phyloP scores from a whole-genome alignment of 305 asterid genomes.

The Fraxinus greggii region DNA sequence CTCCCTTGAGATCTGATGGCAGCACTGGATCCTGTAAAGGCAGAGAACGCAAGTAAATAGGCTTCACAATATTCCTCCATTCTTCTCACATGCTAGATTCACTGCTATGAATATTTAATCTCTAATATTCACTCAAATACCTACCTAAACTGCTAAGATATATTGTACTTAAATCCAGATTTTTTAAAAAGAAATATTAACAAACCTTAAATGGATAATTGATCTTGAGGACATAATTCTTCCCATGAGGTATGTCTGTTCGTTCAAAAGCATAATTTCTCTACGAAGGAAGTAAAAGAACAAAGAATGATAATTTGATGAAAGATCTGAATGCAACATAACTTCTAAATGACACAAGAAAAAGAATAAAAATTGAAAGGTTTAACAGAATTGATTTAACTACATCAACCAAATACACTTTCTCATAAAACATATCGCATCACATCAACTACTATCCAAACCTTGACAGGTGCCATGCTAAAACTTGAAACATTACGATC shows the following conservation, averaged over 20 bases:
- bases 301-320: background rate
- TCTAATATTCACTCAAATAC: constrained; percentile 16
- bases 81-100: constrained; percentile 19
- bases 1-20: constrained; percentile 88
- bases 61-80: constrained; percentile 15
- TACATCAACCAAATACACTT: background rate
- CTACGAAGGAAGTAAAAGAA: constrained; percentile 37
- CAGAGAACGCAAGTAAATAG: constrained; percentile 24
- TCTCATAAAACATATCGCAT: constrained; percentile 22
- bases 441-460: constrained; percentile 31
- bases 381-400: background rate
- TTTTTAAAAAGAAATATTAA: background rate
- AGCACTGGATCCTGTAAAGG: constrained; percentile 75
- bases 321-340: background rate
- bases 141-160: constrained; percentile 7
- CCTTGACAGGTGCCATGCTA: constrained; percentile 92
- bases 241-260: constrained; percentile 78
- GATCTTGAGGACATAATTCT: constrained; percentile 80
- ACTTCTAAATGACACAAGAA: background rate
- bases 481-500: constrained; percentile 68
- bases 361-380: constrained; percentile 10
- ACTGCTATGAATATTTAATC: constrained; percentile 11
- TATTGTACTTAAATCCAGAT: constrained; percentile 5
- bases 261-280: constrained; percentile 95
- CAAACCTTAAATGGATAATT: constrained; percentile 83